Base-by-base conservation (phyloP, 495 filamentous ascomycete species). In the Penicillium argentinense region DNA sequence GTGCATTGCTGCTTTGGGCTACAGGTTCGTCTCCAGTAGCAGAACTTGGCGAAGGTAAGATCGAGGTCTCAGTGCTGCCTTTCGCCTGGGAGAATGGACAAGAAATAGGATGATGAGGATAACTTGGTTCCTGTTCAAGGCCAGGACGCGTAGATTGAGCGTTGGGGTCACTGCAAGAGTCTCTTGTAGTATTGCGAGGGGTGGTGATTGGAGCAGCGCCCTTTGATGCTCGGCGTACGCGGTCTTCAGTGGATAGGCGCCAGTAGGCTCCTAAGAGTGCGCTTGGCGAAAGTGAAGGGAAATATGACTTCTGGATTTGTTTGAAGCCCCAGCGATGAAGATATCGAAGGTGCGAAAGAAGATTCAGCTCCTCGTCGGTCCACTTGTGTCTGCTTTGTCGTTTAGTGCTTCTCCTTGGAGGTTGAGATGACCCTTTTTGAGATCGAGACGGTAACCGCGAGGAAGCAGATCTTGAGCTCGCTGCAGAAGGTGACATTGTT, bases 331-430 rank as follows among this genome's bases (percentile, higher is more conserved):
- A 49, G n/a, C 17, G 45, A 23, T 21, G 23, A 33, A 32, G 13
- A 23, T 49, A 23, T 26, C 36, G 36, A 41, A 49, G 36, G 27
- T 49, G 23, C 14, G 26, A 40, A 13, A 49, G 21, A 19, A 49
- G 14, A n/a, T 49, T 49, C n/a, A 49, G 45, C 21, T 49, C 36
- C 28, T 32, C 27, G 26, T 49, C 45, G 3, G 36, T 39, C 36
- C 19, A 39, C 11, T 18, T 11, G 18, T 39, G 36, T 39, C 36
- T 39, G 33, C 8, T 42, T 42, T 29, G 25, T 18, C 24, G 25
- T 42, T 41, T 41, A 26, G 40, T 21, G 4, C 7, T 29, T 29
- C 40, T 14, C 27, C 24, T 21, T 29, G 24, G n/a, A 14, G 11
- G 24, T 42, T 17, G 14, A 42, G 13, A 32, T 32, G 29, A 12